Percentiles rank a stretch among this genome's conserved stretches.
Conservation (phyloP, 805 yeast species). For the Candida michaelii region DNA sequence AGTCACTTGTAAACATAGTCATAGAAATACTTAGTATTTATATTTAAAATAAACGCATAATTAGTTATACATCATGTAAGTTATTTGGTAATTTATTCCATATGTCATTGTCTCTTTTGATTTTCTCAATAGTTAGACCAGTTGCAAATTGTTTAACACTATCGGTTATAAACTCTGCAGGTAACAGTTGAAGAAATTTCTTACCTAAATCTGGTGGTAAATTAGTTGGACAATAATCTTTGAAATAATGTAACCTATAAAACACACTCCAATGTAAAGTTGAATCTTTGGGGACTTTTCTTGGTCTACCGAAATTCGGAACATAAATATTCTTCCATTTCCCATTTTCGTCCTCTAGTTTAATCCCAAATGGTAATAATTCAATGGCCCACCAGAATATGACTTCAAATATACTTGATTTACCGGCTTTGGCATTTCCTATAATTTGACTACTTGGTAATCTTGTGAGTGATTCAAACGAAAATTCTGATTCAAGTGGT, state of each 20-base stretch:
- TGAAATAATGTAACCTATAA: slow-evolving; percentile 51
- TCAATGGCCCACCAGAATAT: slow-evolving; percentile 65
- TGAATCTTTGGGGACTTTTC: slow-evolving; percentile 50
- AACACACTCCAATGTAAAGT: slow-evolving; percentile 63
- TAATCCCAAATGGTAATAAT: slow-evolving; percentile 56
- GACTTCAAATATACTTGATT: slow-evolving; percentile 19
- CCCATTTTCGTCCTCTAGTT: slow-evolving; percentile 46
- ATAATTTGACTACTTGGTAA: neutral
- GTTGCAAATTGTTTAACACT: slow-evolving; percentile 14
- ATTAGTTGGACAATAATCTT: slow-evolving; percentile 44
- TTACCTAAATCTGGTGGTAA: slow-evolving; percentile 21
- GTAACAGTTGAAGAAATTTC: slow-evolving; percentile 22
- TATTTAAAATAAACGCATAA: slow-evolving; percentile 6
- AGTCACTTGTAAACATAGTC: slow-evolving; percentile 7
- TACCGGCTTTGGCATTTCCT: slow-evolving; percentile 3
- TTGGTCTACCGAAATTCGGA: slow-evolving; percentile 57
- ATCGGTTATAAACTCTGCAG: slow-evolving; percentile 4
- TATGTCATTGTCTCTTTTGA: slow-evolving; percentile 15
- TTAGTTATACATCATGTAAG: slow-evolving; percentile 11
- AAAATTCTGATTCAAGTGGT: neutral
- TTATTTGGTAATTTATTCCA: slow-evolving; percentile 39
- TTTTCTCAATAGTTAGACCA: slow-evolving; percentile 17
- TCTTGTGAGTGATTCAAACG: neutral
- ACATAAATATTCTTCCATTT: slow-evolving; percentile 49
- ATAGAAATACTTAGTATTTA: slow-evolving; percentile 8